These are phyloP conservation scores for Amylocystis lapponica DNA, from an alignment of 768 basidiomycete species.

Conservation along the genomic window DNA sequence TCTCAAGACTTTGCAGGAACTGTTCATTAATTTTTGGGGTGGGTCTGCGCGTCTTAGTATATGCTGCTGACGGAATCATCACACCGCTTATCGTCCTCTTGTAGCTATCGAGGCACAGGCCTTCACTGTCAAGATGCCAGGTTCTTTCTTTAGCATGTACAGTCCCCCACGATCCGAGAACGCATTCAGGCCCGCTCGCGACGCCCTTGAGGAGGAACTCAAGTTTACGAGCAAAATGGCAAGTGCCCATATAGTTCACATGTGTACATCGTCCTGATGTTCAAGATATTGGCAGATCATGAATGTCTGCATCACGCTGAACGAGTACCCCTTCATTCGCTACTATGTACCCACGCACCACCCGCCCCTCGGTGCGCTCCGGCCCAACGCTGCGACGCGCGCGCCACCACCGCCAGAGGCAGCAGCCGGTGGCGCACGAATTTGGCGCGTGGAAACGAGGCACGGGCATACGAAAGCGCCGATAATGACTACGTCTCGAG, in stretches of 20 bases:
- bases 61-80: neutral
- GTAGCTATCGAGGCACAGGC: slow-evolving; percentile 81
- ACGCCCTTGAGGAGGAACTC: slow-evolving; percentile 84
- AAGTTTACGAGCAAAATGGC: slow-evolving; percentile 69
- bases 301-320: slow-evolving; percentile 83
- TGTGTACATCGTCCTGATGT: neutral
- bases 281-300: slow-evolving; percentile 49
- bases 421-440: slow-evolving; percentile 76
- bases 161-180: slow-evolving; percentile 74
- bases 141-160: slow-evolving; percentile 83
- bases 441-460: slow-evolving; percentile 66
- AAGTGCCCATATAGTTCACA: slow-evolving; percentile 15
- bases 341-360: slow-evolving; percentile 87
- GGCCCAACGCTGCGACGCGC: slow-evolving; percentile 57
- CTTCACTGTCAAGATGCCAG: slow-evolving; percentile 75
- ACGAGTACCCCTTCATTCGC: slow-evolving; percentile 89
- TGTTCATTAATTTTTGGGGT: slow-evolving; percentile 95
- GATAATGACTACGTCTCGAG: slow-evolving; percentile 77
- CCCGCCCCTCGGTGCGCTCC: slow-evolving; percentile 78
- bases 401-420: slow-evolving; percentile 56
- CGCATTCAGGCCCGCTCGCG: slow-evolving; percentile 60
- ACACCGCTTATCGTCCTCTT: neutral
- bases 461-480: slow-evolving; percentile 62
- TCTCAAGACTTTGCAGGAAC: slow-evolving; percentile 74
- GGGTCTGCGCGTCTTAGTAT: slow-evolving; percentile 22